phyloP scores from a whole-genome alignment of 768 basidiomycete species.

The Tricholoma furcatifolium region DNA sequence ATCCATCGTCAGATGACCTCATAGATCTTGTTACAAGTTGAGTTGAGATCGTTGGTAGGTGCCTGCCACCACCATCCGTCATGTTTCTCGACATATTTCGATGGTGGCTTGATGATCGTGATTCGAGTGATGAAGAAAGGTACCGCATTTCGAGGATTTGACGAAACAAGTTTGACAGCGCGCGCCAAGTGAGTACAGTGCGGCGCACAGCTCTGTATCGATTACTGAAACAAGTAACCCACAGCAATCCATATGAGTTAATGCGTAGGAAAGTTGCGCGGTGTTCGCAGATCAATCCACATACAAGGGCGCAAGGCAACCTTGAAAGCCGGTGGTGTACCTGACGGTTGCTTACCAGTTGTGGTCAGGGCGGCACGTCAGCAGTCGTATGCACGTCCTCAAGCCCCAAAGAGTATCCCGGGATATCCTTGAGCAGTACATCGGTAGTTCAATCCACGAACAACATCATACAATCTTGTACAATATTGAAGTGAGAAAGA shows the following conservation, averaged over 20 bases:
- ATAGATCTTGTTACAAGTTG: neutral
- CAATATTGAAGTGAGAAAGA: neutral
- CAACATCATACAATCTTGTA: too few relatives aligned
- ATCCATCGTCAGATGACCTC: constrained; percentile 11
- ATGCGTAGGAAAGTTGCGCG: neutral
- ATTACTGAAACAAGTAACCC: neutral
- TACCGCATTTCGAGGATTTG: constrained; percentile 2
- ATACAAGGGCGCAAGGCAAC: neutral
- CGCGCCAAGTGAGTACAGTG: neutral
- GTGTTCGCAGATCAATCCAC: neutral
- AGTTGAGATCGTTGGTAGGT: neutral
- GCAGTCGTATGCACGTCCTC: constrained; percentile 2
- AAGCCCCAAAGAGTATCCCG: neutral
- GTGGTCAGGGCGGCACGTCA: neutral
- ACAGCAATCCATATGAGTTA: neutral
- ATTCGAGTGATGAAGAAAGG: constrained; percentile 4
- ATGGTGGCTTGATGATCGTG: constrained; percentile 11
- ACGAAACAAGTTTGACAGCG: neutral
- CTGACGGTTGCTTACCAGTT: neutral
- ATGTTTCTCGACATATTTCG: neutral
- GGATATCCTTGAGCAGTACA: constrained; percentile 4
- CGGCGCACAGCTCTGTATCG: too few relatives aligned
- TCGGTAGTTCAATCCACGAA: neutral
- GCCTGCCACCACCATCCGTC: constrained; percentile 3
- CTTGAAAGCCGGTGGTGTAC: neutral